Evolutionary conservation across 768 basidiomycete species (phyloP).

Genomic region (Strobilomyces confusus): DNA sequence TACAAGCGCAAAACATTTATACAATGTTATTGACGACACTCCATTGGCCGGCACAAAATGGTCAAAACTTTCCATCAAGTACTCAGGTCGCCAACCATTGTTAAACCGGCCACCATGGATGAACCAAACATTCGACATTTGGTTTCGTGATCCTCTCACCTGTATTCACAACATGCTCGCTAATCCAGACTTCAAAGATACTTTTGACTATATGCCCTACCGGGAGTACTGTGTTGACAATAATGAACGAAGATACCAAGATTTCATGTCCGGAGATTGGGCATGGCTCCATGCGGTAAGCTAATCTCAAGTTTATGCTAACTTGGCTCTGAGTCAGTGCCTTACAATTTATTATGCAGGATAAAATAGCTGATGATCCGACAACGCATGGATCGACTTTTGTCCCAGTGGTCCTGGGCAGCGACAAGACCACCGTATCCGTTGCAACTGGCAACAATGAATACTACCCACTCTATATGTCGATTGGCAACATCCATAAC

Average conservation of each 20-base stretch:
- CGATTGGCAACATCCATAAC: background rate
- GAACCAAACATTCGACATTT: no score
- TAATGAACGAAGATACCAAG: background rate
- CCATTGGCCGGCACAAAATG: no score
- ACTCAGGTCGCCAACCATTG: no score
- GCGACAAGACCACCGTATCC: background rate
- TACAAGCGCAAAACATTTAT: no score
- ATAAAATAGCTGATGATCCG: background rate
- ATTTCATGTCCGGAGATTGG: slow-evolving; percentile 2
- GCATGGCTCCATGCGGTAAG: slow-evolving; percentile 7
- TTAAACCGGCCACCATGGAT: no score
- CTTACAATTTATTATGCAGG: background rate
- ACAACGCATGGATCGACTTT: background rate
- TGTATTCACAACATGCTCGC: no score
- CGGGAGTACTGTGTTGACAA: no score
- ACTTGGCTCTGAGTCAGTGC: background rate
- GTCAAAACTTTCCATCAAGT: no score
- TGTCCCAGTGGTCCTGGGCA: background rate
- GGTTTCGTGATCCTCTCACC: no score
- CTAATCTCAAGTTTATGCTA: background rate
- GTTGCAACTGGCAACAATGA: background rate
- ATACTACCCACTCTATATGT: slow-evolving; percentile 3
- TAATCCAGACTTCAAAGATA: no score
- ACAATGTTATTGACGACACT: no score
- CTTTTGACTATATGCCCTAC: no score